These are phyloP conservation scores for Pythium myriotylum DNA, from an alignment of 352 stramenopile genomes.

Conservation along the genomic window DNA sequence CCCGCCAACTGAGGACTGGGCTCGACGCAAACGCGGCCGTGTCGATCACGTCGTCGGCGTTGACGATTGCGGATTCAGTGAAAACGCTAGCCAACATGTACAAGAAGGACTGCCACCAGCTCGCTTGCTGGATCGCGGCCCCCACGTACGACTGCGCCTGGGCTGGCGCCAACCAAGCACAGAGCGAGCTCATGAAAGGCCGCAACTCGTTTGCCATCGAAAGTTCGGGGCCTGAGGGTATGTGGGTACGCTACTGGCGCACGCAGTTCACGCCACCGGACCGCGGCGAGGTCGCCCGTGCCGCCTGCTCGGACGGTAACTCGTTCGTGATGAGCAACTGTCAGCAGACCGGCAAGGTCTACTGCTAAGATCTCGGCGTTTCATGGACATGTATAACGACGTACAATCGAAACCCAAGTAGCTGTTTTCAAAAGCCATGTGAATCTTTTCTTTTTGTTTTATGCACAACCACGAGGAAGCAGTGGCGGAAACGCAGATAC, in stretches of 20 bases:
- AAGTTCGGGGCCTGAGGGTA: background rate
- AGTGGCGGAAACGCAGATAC: too few species aligned
- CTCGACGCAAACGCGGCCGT: background rate
- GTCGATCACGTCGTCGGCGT: slow-evolving; percentile 1
- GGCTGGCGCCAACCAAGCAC: slow-evolving; percentile 7
- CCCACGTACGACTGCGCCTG: slow-evolving; percentile 1
- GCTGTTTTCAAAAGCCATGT: too few species aligned
- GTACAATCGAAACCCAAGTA: too few species aligned
- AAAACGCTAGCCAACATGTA: background rate
- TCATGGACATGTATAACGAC: too few species aligned
- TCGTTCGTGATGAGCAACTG: slow-evolving; percentile 16
- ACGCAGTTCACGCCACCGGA: slow-evolving; percentile 14
- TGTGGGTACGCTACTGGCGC: slow-evolving; percentile 21
- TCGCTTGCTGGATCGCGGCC: slow-evolving; percentile 10
- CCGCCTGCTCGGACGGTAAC: background rate
- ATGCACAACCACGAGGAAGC: too few species aligned
- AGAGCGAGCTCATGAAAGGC: slow-evolving; percentile 5
- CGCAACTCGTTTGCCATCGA: slow-evolving; percentile 16
- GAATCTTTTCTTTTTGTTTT: too few species aligned
- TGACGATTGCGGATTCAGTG: slow-evolving; percentile 3
- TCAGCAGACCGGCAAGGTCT: slow-evolving; percentile 8
- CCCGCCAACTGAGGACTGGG: too few species aligned
- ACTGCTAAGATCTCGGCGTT: slow-evolving; percentile 2
- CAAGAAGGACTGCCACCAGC: slow-evolving; percentile 10
- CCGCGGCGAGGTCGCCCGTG: slow-evolving; percentile 3